Evolutionary conservation across 306 rosid species (phyloP), one percentile per base, ranked within the genome.

Genomic region (Hylodesmum podocarpum): DNA sequence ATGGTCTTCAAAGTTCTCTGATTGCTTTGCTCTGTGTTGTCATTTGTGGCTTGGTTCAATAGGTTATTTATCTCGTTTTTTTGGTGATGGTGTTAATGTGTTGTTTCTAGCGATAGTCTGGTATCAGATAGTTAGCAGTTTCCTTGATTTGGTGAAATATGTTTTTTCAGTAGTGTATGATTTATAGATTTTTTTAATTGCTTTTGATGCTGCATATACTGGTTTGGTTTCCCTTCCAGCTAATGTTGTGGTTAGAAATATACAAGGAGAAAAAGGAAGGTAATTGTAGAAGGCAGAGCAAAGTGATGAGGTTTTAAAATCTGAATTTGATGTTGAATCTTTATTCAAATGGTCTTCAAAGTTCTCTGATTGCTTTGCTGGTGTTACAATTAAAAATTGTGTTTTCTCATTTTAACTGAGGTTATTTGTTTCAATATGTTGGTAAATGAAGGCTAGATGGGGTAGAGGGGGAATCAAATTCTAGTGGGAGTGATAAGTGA

Each of bases 1-100:
- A 27, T 40, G 33, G 88, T 68, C 83, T 84, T 84, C 85, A 84
- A 81, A 72, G 88, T 84, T 77, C 85, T 84, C 83, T 84, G 85
- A 84, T 81, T 84, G 78, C 83, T 72, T 40, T 49, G 83, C 70
- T 50, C n/a, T n/a, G 1, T 61, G n/a, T 73, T 66, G 27, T 14
- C 29, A 19, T 55, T 29, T 41, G 8, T 54, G n/a, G n/a, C n/a
- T n/a, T n/a, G n/a, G n/a, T 55, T 41, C 19, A 29, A 0, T 0
- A 18, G 13, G 7, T n/a, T n/a, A n/a, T n/a, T n/a, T n/a, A n/a
- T n/a, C n/a, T n/a, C n/a, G n/a, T n/a, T n/a, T n/a, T n/a, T n/a
- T n/a, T n/a, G n/a, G n/a, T n/a, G n/a, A n/a, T n/a, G n/a, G n/a
- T n/a, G n/a, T n/a, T n/a, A n/a, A n/a, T n/a, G n/a, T n/a, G n/a